These are phyloP conservation scores for Omphalotus olearius DNA, from an alignment of 1,284 basidiomycete genomes.

Conservation along the genomic window DNA sequence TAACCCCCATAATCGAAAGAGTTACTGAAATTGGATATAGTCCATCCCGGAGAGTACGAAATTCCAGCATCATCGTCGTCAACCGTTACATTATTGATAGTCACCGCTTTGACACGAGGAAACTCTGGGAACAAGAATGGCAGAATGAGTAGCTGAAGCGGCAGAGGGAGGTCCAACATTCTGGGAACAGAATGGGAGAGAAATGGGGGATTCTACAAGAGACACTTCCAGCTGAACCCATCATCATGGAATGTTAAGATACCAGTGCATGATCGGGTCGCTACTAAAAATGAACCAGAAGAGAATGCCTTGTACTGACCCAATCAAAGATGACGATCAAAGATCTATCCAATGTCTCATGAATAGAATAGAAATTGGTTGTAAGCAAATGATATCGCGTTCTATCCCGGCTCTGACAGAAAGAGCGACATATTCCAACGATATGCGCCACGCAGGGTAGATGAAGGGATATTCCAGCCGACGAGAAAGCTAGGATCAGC, in stretches of 20 bases:
- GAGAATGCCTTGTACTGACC: too few species aligned
- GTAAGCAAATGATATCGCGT: too few species aligned
- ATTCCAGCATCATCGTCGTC: slow-evolving; percentile 29
- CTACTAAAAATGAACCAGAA: too few species aligned
- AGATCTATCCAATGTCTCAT: too few species aligned
- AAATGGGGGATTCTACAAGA: background rate
- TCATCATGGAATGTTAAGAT: background rate
- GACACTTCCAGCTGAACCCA: background rate
- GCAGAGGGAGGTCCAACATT: slow-evolving; percentile 2
- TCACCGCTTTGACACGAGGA: background rate
- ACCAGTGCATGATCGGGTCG: too few species aligned
- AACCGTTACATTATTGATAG: slow-evolving; percentile 27
- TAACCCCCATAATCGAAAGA: slow-evolving; percentile 27
- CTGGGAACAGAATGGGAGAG: background rate
- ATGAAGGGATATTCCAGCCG: too few species aligned
- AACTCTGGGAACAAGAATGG: background rate
- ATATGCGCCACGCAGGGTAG: too few species aligned
- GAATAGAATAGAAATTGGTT: too few species aligned
- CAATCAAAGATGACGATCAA: too few species aligned
- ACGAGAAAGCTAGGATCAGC: too few species aligned
- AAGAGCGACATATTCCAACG: too few species aligned
- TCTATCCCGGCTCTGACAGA: too few species aligned
- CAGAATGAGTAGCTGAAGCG: slow-evolving; percentile 3
- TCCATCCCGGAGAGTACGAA: slow-evolving; percentile 18
- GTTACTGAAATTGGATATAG: slow-evolving; percentile 10